Percentiles rank a stretch among this genome's conserved stretches.
Evolutionary conservation across 2,329 filamentous ascomycete species (phyloP).

Genomic region (Botrytis porri): DNA sequence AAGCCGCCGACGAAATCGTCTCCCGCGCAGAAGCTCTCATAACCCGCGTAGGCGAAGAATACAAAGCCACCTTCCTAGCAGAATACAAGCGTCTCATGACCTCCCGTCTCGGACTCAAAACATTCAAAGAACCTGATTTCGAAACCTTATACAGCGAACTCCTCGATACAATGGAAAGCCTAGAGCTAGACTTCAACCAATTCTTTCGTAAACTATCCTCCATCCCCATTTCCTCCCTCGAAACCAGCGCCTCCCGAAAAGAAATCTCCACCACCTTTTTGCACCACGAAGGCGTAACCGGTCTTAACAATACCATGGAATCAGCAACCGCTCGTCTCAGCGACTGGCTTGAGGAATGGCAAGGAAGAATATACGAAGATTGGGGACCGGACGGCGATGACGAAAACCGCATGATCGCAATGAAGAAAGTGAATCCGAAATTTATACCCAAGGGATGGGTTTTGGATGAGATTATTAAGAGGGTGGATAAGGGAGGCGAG

Average conservation of each 20-base stretch:
- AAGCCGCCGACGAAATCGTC: conserved; percentile 67
- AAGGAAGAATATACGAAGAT: conserved; percentile 67
- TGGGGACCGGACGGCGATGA: conserved; percentile 63
- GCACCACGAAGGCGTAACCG: conserved; percentile 67
- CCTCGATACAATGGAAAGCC: conserved; percentile 74
- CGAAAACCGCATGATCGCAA: conserved; percentile 56
- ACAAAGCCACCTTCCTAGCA: conserved; percentile 78
- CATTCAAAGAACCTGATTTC: conserved; percentile 70
- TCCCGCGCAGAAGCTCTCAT: conserved; percentile 82
- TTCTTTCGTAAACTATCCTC: conserved; percentile 79
- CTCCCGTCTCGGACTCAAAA: conserved; percentile 71
- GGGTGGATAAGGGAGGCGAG: conserved; percentile 82
- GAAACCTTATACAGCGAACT: conserved; percentile 76
- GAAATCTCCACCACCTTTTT: conserved; percentile 74
- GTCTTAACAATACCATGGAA: conserved; percentile 54
- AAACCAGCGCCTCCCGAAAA: conserved; percentile 60
- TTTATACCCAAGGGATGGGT: conserved; percentile 91
- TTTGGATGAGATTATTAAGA: conserved; percentile 85
- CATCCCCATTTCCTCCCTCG: conserved; percentile 60
- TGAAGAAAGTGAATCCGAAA: conserved; percentile 89
- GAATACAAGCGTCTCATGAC: conserved; percentile 90
- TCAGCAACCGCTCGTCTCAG: conserved; percentile 65
- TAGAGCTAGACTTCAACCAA: conserved; percentile 90
- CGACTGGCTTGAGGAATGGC: conserved; percentile 81
- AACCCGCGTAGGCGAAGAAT: conserved; percentile 77